Evolutionary conservation across 352 stramenopile species (phyloP), one percentile per base, ranked within the genome.

Genomic region (Globisporangium abappressorium): DNA sequence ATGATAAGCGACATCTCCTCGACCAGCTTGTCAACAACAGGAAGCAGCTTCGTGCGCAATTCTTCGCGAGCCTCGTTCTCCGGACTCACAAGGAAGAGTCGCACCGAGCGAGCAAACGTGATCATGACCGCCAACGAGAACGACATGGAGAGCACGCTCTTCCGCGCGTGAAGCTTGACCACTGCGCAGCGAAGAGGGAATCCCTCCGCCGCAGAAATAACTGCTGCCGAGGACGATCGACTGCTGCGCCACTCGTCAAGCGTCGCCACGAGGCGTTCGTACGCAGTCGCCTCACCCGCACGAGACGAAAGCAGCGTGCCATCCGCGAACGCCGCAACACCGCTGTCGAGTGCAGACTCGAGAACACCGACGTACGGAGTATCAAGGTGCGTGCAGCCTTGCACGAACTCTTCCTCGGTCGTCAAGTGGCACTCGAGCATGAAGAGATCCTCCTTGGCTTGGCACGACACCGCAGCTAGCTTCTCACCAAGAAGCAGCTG

Each of bases 371-470:
- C 77, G 26, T 80, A 73, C 20, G 70, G 75, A 2, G 72, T 78
- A 43, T 93, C 82, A 0, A 93, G 71, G 18, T 76, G 76, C 18
- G 70, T 65, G 34, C 77, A 80, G 5, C 72, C 70, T 18, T 85
- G 57, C 9, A 65, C 68, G 70, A 81, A 91, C 57, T 91, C 81
- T 8, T 93, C 81, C 46, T 87, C 71, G 0, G 83, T 93, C 30
- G 83, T 91, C 46, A 90, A 58, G 61, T 91, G 79, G 51, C 82
- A 91, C 51, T 93, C 85, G 5, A 93, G 74, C 66, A 91, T 79
- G 62, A 91, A 93, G 7, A 89, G 60, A 60, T 93, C 83, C 59
- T 91, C 83, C 62, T 86, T 84, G 9, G 82, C 80, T 70, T 88
- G 78, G 28, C 77, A 91, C 4, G 81, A 80, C 24, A 93, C 67